A percentile compares a stretch with the other conserved stretches of the same genome.
Conservation (phyloP, 805 yeast species). For the Kodamaea jinghongensis region DNA sequence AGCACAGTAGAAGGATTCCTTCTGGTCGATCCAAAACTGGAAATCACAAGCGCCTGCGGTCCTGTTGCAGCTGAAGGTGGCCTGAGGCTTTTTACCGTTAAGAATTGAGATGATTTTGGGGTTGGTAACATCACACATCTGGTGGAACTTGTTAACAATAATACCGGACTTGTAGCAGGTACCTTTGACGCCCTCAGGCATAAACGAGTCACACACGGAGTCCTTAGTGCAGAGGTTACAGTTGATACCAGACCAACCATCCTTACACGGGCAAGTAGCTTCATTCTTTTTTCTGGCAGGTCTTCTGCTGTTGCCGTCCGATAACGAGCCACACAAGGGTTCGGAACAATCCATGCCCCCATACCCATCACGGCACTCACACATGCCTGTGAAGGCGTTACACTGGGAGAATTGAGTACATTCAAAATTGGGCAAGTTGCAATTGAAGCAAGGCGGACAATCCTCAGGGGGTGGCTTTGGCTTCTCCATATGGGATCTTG, state of each 20-base stretch:
- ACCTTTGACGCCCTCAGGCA: constrained; percentile 84
- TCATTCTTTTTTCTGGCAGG: constrained; percentile 58
- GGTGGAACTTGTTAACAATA: constrained; percentile 75
- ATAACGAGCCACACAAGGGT: constrained; percentile 82
- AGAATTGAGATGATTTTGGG: constrained; percentile 78
- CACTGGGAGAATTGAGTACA: constrained; percentile 92
- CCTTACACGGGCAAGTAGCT: constrained; percentile 62
- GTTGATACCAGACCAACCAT: constrained; percentile 93
- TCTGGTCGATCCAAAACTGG: constrained; percentile 93
- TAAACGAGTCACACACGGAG: constrained; percentile 74
- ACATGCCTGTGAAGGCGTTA: constrained; percentile 81
- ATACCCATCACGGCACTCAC: constrained; percentile 90
- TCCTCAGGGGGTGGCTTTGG: constrained; percentile 17
- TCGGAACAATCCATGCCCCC: constrained; percentile 90
- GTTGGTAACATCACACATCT: constrained; percentile 93
- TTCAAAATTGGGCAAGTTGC: constrained; percentile 85
- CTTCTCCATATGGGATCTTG: constrained; percentile 7
- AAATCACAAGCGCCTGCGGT: constrained; percentile 69
- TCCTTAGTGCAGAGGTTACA: constrained; percentile 83
- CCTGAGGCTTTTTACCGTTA: constrained; percentile 82
- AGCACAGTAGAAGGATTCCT: constrained; percentile 89
- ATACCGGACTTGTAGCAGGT: constrained; percentile 88
- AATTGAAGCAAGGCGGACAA: constrained; percentile 93
- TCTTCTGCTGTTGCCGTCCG: constrained; percentile 58
- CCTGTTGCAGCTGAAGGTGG: constrained; percentile 83